Evolutionary conservation across 768 basidiomycete genomes (phyloP).

Genomic region (Auricularia sp.): DNA sequence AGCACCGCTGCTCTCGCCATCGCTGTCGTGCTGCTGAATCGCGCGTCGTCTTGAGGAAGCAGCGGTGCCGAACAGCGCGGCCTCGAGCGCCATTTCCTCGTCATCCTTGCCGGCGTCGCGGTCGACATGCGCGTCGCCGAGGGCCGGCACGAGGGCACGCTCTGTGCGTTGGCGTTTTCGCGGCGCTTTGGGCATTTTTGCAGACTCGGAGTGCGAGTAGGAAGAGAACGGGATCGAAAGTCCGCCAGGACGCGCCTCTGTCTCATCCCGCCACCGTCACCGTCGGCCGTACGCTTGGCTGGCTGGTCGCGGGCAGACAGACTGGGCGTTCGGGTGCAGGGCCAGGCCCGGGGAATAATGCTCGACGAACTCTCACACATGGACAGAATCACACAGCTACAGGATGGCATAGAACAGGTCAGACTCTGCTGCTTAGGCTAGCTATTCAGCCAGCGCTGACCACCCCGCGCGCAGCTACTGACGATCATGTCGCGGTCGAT

Average conservation of each 20-base stretch:
- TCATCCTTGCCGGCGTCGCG: conserved; percentile 63
- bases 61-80: conserved; percentile 59
- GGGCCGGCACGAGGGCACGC: conserved; percentile 29
- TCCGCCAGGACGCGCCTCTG: too few species aligned
- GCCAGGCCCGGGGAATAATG: conserved; percentile 52
- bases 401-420: conserved; percentile 88
- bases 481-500: conserved; percentile 81
- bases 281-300: too few species aligned
- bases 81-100: conserved; percentile 68
- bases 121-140: conserved; percentile 8
- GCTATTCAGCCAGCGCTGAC: background rate
- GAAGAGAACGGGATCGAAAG: background rate
- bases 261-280: too few species aligned
- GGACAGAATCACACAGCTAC: conserved; percentile 93
- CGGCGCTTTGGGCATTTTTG: conserved; percentile 44
- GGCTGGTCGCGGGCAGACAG: background rate
- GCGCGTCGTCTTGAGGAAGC: conserved; percentile 21
- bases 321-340: background rate
- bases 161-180: conserved; percentile 41
- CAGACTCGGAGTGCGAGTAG: background rate
- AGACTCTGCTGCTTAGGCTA: conserved; percentile 8
- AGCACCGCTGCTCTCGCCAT: conserved; percentile 14
- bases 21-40: conserved; percentile 20
- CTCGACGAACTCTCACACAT: conserved; percentile 88
- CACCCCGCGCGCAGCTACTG: conserved; percentile 60